These are phyloP conservation scores for Phytophthora pistaciae DNA, from an alignment of 352 stramenopile genomes.

Conservation along the genomic window DNA sequence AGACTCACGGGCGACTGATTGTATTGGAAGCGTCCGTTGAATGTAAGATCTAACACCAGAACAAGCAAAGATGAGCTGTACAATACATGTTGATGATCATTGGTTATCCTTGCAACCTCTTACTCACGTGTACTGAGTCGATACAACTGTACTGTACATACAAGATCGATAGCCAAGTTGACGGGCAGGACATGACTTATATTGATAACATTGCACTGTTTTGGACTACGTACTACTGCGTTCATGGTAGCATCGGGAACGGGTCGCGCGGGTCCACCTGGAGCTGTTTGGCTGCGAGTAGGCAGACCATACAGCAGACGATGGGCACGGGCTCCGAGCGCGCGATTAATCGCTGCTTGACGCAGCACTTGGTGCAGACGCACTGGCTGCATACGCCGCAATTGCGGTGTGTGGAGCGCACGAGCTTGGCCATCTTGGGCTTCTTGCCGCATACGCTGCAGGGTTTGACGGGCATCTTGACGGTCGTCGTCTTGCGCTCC, in stretches of 20 bases:
- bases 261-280: conserved; percentile 58
- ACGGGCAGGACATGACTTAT: conserved; percentile 9
- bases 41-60: no score
- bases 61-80: no score
- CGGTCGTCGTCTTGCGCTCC: not conserved
- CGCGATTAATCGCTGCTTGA: conserved; percentile 59
- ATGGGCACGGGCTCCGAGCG: conserved; percentile 48
- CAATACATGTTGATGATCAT: no score
- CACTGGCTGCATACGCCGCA: conserved; percentile 54
- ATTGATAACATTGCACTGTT: conserved; percentile 22
- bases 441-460: conserved; percentile 40
- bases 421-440: conserved; percentile 39
- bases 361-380: conserved; percentile 61
- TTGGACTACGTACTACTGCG: not conserved
- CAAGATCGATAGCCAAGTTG: no score
- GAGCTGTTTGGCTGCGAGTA: conserved; percentile 50
- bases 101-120: no score
- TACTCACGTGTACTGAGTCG: no score
- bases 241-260: conserved; percentile 54
- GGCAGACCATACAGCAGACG: conserved; percentile 60
- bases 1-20: no score
- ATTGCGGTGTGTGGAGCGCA: conserved; percentile 35
- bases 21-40: no score
- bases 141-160: no score
- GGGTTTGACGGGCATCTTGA: conserved; percentile 30